Base-by-base conservation (phyloP, 1,284 basidiomycete genomes). In the Ustilago lituana region DNA sequence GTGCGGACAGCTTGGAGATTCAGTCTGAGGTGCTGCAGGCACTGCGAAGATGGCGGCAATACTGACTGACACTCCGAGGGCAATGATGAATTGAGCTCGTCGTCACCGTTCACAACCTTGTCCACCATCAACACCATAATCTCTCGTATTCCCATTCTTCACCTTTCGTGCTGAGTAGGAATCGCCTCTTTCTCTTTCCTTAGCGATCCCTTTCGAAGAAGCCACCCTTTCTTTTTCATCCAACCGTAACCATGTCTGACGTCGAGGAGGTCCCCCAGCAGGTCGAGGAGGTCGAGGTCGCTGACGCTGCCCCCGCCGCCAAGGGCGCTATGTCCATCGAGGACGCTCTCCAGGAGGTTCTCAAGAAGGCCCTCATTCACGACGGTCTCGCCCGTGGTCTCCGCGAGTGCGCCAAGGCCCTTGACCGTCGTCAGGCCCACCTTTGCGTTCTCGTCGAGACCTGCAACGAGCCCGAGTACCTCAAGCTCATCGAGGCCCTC, bases 401-500 rank as follows among this genome's bases (percentile, higher is more conserved):
- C 73, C 92, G 95, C 79, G 95, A 98, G 87, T 91, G 89, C 82
- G 91, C 95, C 83, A 98, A 98, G 88, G 93, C 95, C 64, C 88
- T 98, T 74, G 95, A 98, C 89, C 94, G 94, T 87, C 91, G 94
- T 81, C 92, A 96, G 88, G 95, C 95, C 60, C 95, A 98, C 85
- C 88, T 98, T 62, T 98, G 95, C 86, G 94, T 98, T 71, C 91
- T 98, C 82, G 94, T 97, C 84, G 95, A 98, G 89, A 94, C 93
- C 65, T 96, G 94, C 88, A 95, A 91, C 66, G 95, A 98, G 87
- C 92, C 94, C 79, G 95, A 97, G 86, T 98, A 98, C 89, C 91
- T 97, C 88, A 98, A 98, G 88, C 92, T 98, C 86, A 96, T 98
- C 78, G 94, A 98, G 87, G 95, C 94, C 52, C 92, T 98, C 83